Percentiles rank a stretch among this genome's conserved stretches.
Conservation (phyloP, 2,329 filamentous ascomycete species). For the Aureobasidium sp. region DNA sequence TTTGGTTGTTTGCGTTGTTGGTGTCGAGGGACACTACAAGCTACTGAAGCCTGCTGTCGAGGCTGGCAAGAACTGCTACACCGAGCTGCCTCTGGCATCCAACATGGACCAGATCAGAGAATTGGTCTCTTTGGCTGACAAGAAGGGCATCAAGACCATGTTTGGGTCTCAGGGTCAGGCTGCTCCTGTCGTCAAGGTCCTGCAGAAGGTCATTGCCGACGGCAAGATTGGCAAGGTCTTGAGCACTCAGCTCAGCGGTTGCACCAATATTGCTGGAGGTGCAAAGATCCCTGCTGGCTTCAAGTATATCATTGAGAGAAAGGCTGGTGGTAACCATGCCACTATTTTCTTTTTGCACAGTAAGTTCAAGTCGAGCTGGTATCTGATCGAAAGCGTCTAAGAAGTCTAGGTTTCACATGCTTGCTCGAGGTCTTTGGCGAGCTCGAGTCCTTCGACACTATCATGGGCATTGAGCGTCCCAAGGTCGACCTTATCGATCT, state of each 20-base stretch:
- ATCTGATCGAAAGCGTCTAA: not conserved
- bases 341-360: slow-evolving; percentile 29
- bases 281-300: not conserved
- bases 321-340: slow-evolving; percentile 38
- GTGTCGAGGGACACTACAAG: slow-evolving; percentile 38
- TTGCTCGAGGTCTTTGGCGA: slow-evolving; percentile 9
- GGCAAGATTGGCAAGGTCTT: slow-evolving; percentile 41
- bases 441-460: slow-evolving; percentile 32
- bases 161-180: slow-evolving; percentile 44
- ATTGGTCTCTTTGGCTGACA: slow-evolving; percentile 35
- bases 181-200: slow-evolving; percentile 33
- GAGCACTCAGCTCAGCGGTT: slow-evolving; percentile 30
- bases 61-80: slow-evolving; percentile 43
- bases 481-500: slow-evolving; percentile 29
- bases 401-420: not conserved
- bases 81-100: slow-evolving; percentile 45
- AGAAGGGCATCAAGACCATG: slow-evolving; percentile 37
- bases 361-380: not conserved
- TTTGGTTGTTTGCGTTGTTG: slow-evolving; percentile 40
- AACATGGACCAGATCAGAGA: slow-evolving; percentile 38
- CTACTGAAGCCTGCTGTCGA: slow-evolving; percentile 37
- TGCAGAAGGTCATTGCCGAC: slow-evolving; percentile 37
- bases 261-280: slow-evolving; percentile 16
- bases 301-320: slow-evolving; percentile 37
- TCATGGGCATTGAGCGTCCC: slow-evolving; percentile 42